Percentiles rank a stretch among this genome's conserved stretches.
Conservation (phyloP, 257 asterid species). For the Knoxia roxburghii region DNA sequence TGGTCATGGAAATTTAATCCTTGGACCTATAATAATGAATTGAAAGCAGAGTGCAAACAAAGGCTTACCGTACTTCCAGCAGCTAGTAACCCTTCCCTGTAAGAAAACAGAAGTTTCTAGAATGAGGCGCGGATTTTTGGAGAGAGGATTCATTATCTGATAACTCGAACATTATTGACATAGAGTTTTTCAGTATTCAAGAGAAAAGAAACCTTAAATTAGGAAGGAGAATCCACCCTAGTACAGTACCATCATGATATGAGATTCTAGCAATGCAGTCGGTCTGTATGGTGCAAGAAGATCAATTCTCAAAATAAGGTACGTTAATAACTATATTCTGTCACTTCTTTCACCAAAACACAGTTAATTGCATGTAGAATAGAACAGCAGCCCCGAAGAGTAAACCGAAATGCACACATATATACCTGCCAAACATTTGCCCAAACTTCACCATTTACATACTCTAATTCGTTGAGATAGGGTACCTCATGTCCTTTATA, state of each 20-base stretch:
- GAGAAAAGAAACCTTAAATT: conserved; percentile 24
- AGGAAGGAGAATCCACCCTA: conserved; percentile 86
- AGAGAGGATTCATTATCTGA: neutral
- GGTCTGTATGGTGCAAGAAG: conserved; percentile 39
- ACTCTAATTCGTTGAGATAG: conserved; percentile 87
- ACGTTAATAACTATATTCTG: neutral
- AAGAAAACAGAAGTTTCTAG: conserved; percentile 2
- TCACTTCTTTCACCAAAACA: neutral
- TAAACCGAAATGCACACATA: neutral
- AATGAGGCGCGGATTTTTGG: neutral
- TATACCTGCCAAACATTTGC: conserved; percentile 82
- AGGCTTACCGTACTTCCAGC: conserved; percentile 50
- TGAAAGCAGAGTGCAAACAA: neutral
- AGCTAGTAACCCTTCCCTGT: conserved; percentile 49
- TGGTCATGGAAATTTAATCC: conserved; percentile 7
- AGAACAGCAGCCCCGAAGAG: neutral
- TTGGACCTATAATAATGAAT: neutral
- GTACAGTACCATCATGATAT: conserved; percentile 46
- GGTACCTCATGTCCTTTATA: conserved; percentile 68
- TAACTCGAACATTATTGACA: neutral
- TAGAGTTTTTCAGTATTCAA: neutral
- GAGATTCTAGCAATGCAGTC: conserved; percentile 96
- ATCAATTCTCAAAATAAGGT: neutral
- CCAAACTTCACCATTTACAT: conserved; percentile 88
- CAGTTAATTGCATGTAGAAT: neutral